Base-by-base conservation (phyloP, 108 stramenopile genomes). In the Mediolabrus comicus region DNA sequence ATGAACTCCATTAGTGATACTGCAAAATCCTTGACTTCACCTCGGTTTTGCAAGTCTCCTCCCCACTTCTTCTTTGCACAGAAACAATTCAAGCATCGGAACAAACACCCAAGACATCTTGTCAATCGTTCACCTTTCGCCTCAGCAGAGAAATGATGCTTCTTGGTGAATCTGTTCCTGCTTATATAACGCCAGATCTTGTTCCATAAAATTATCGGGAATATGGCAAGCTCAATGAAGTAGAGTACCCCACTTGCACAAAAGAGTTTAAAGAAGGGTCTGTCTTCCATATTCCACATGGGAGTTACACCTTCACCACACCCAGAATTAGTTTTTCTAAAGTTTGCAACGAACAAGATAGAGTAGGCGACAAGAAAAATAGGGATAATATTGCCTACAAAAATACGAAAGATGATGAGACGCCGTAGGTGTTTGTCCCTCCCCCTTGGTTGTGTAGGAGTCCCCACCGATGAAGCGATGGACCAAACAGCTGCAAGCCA, bases 1-100 rank as follows among this genome's bases (percentile, higher is more conserved):
- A 54, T 53, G 27, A 67, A 67, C 1, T 34, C 66, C 66, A 67
- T 67, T 16, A 67, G 14, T 19, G 66, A 52, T 6, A 67, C 66
- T 3, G 66, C 66, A 8, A 53, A 52, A 67, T 67, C 66, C 34
- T 32, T 67, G 9, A 67, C 33, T 53, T 67, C 53, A 14, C 17
- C 3, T 26, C 54, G 52, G 24, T 25, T 53, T 54, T 32, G 27
- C 19, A 67, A 53, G 3, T 67, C 53, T 26, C 66, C 66, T 22
- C 66, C 66, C 10, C 66, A 51, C 9, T 53, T n/a, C 32, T 28
- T 24, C 35, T 54, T 54, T 32, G 53, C 53, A 29, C 66, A 32
- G 1, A 54, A 39, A 34, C 52, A 67, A 9, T 55, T 51, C 53
- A 67, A 33, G 53, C 49, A 67, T 17, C 33, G 33, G 32, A 53